A percentile compares a stretch with the other conserved stretches of the same genome.
These are phyloP conservation scores for Leucogyrophana mollusca DNA, from an alignment of 768 basidiomycete genomes.

Conservation along the genomic window DNA sequence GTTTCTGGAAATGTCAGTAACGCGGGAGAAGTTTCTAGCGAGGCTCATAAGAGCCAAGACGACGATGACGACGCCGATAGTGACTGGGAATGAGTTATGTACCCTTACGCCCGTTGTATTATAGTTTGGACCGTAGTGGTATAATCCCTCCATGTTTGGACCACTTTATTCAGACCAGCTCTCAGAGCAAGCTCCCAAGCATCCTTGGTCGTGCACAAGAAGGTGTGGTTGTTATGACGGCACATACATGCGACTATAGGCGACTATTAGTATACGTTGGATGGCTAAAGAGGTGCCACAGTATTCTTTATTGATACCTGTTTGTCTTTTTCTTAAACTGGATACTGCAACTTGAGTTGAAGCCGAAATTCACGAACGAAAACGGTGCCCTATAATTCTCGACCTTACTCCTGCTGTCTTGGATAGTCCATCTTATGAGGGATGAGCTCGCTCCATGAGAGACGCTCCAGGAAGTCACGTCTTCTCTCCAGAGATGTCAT, in stretches of 20 bases:
- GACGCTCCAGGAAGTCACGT: conserved; percentile 23
- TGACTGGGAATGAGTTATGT: conserved; percentile 58
- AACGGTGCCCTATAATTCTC: no score
- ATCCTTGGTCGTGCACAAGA: no score
- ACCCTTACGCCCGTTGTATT: background rate
- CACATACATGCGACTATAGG: no score
- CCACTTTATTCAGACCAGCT: no score
- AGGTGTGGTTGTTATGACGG: no score
- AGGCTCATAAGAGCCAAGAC: conserved; percentile 31
- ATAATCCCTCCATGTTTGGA: no score
- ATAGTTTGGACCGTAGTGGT: background rate
- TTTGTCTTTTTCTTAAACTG: conserved; percentile 5
- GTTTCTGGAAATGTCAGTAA: conserved; percentile 54
- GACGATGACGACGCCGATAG: conserved; percentile 40
- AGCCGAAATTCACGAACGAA: background rate
- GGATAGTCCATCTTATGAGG: conserved; percentile 19
- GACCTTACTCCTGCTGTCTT: background rate
- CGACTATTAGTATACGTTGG: no score
- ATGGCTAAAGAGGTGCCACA: no score
- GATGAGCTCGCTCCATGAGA: conserved; percentile 27
- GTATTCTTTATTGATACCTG: conserved; percentile 2
- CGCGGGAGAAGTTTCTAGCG: conserved; percentile 24
- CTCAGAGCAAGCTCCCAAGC: no score
- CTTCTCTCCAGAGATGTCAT: conserved; percentile 27
- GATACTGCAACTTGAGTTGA: background rate